These are phyloP conservation scores for Penicillium sp. DNA, from an alignment of 2,329 filamentous ascomycete species.

Conservation along the genomic window DNA sequence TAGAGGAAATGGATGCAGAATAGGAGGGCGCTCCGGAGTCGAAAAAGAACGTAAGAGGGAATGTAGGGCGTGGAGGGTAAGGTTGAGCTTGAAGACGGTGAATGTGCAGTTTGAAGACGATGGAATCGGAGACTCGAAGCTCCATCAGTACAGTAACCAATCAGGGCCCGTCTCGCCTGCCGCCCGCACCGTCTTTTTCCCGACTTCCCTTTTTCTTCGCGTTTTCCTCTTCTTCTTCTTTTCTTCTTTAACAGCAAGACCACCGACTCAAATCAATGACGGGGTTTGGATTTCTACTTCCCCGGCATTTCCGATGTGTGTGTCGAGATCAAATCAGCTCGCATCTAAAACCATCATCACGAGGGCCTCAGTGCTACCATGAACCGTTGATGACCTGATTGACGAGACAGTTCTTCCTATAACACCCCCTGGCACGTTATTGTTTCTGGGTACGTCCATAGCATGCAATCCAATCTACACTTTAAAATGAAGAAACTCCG, in stretches of 20 bases:
- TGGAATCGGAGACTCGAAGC: constrained; percentile 30
- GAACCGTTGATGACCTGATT: constrained; percentile 49
- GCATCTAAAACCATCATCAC: constrained; percentile 81
- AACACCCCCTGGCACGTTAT: constrained; percentile 9
- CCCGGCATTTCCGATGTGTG: constrained; percentile 69
- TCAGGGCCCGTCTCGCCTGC: constrained; percentile 26
- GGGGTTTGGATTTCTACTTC: constrained; percentile 57
- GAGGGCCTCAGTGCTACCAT: constrained; percentile 50
- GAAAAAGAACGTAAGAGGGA: constrained; percentile 14
- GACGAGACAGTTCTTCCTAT: constrained; percentile 36
- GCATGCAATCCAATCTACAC: constrained; percentile 7
- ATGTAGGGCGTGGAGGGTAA: constrained; percentile 7
- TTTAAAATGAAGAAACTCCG: constrained; percentile 38
- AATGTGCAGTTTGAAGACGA: constrained; percentile 20
- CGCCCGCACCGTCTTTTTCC: constrained; percentile 35
- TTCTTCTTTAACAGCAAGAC: constrained; percentile 54
- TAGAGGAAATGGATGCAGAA: constrained; percentile 4
- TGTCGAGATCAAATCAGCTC: constrained; percentile 66
- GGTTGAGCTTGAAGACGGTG: neutral
- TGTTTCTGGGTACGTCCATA: constrained; percentile 20
- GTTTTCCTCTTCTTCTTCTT: constrained; percentile 11
- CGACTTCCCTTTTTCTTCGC: constrained; percentile 15
- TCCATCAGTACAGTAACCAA: constrained; percentile 24
- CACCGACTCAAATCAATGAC: constrained; percentile 74
- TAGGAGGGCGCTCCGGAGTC: neutral